Conservation (phyloP, 1,284 basidiomycete species). For the Amylostereum areolatum region DNA sequence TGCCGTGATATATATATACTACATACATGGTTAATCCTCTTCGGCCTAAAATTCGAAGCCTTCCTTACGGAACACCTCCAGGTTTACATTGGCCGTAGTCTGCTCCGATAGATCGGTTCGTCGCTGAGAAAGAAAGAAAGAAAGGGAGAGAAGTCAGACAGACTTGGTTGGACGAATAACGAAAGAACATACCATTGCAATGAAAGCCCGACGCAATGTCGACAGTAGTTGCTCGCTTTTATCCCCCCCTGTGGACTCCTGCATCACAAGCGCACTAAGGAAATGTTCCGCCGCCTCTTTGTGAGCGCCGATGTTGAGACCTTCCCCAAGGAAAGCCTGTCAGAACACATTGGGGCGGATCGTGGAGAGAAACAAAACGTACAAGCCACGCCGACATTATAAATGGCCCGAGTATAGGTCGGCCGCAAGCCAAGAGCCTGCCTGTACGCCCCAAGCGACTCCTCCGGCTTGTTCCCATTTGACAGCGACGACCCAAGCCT, state of each 20-base stretch:
- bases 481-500: constrained; percentile 92
- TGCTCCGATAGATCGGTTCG: constrained; percentile 42
- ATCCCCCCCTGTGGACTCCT: constrained; percentile 56
- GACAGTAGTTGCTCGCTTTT: constrained; percentile 87
- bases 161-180: no score
- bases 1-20: no score
- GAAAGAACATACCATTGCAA: constrained; percentile 62
- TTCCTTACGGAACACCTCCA: constrained; percentile 38
- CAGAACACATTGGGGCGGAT: neutral
- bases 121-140: constrained; percentile 32
- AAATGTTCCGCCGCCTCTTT: constrained; percentile 98
- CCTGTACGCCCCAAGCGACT: constrained; percentile 92
- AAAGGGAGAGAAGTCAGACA: no score
- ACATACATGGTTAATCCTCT: no score
- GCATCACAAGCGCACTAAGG: constrained; percentile 85
- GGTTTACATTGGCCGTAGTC: constrained; percentile 25
- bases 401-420: constrained; percentile 95
- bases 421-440: constrained; percentile 92
- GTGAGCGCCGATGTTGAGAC: constrained; percentile 92
- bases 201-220: constrained; percentile 83
- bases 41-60: constrained; percentile 50
- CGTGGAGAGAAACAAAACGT: constrained; percentile 27
- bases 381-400: constrained; percentile 97
- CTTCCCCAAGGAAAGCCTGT: constrained; percentile 36
- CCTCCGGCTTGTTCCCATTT: constrained; percentile 92